phyloP scores from a whole-genome alignment of 2,329 filamentous ascomycete genomes.

The Fusarium sp. region DNA sequence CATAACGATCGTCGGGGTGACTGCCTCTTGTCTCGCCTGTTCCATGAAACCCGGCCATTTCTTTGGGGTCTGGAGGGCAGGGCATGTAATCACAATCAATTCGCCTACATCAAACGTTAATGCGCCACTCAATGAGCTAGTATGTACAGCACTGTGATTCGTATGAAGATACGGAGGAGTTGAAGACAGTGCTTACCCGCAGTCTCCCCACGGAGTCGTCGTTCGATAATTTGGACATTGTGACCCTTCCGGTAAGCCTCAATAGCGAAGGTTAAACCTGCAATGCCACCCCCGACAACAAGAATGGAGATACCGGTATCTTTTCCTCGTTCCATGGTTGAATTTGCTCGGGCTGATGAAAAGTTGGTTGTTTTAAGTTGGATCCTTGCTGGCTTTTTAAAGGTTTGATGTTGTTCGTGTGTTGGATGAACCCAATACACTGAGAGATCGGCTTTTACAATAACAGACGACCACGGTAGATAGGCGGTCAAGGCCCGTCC shows the following conservation, averaged over 20 bases:
- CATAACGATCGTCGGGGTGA: not conserved
- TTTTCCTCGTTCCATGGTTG: not conserved
- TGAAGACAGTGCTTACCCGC: not conserved
- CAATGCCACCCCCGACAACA: not conserved
- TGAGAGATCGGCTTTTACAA: not conserved
- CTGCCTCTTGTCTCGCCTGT: not conserved
- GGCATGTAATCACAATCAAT: not conserved
- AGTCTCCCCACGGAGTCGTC: not conserved
- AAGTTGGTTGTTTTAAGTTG: not conserved
- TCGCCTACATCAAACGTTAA: not conserved
- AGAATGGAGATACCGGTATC: not conserved
- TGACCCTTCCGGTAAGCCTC: constrained; percentile 23
- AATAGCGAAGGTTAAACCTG: constrained; percentile 20
- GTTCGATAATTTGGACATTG: not conserved
- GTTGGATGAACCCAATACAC: not conserved
- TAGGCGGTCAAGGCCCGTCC: not conserved
- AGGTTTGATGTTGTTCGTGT: not conserved
- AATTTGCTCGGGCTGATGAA: not conserved
- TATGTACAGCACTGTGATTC: not conserved
- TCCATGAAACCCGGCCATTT: not conserved
- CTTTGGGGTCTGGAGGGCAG: not conserved
- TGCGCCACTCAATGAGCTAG: not conserved
- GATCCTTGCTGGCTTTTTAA: not conserved
- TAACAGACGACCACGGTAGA: not conserved
- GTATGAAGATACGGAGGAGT: not conserved